Base-by-base conservation (phyloP, 2,329 filamentous ascomycete genomes). In the Cyphellophora attinorum region DNA sequence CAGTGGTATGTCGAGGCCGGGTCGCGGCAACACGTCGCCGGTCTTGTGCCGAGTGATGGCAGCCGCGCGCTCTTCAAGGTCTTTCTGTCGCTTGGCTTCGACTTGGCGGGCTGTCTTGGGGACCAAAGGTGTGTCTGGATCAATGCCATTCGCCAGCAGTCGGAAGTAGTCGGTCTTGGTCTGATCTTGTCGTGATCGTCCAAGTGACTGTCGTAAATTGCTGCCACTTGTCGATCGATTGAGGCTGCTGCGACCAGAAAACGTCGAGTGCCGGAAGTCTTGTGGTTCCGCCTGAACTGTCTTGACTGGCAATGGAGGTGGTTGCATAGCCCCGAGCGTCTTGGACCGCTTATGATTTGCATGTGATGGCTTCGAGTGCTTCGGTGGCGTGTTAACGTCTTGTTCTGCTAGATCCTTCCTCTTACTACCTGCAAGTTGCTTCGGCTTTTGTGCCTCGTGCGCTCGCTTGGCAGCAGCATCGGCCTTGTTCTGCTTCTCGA, bases 151-250 rank as follows among this genome's bases (percentile, higher is more conserved):
- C 2, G 67, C 65, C 34, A 66, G 65, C 18, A 71, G 54, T 28
- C 58, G 53, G 53, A 72, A 73, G 49, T 68, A 73, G 33, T 65
- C 64, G 0, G 65, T 63, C 17, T 61, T 56, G 0, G 67, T 70
- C 3, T 60, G 61, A 46, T 65, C 62, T 27, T 59, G 48, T 14
- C 41, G 42, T 21, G 12, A n/a, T 19, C n/a, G 5, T 8, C 30
- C 14, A 19, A 39, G 19, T 29, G 46, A 45, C 30, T 42, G 38
- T 33, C 47, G 45, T 25, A 46, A 33, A 15, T 44, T 44, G 19
- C 39, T 37, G 25, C 31, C 39, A 33, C 40, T 42, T 4, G 34
- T 31, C n/a, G 46, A 47, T 30, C 43, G 40, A 17, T 42, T 34
- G 19, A 45, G 21, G 11, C 19, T 34, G n/a, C 33, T 38, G 6